Conservation (phyloP, 2,329 filamentous ascomycete species). For the Penicillium italicum region DNA sequence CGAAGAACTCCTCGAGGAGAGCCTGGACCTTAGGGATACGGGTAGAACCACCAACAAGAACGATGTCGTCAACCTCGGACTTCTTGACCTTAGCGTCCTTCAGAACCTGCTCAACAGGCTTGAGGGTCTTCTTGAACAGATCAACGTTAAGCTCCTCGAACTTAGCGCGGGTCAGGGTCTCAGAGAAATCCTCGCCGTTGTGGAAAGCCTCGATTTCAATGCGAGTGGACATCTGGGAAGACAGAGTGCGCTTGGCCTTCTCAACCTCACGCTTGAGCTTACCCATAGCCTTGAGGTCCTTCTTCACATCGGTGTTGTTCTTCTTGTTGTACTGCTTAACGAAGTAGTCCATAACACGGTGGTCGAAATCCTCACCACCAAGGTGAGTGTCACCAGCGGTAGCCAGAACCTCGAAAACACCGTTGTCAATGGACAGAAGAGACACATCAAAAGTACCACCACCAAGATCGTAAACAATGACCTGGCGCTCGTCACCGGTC, state of each 20-base stretch:
- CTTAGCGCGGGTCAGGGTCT: conserved; percentile 97
- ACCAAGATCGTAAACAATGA: conserved; percentile 90
- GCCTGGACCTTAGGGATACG: conserved; percentile 97
- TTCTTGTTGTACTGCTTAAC: conserved; percentile 99
- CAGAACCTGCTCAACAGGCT: conserved; percentile 97
- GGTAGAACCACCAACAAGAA: conserved; percentile 95
- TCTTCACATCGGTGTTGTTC: conserved; percentile 84
- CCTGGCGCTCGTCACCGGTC: conserved; percentile 77
- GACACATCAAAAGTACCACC: conserved; percentile 95
- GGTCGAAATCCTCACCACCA: conserved; percentile 98
- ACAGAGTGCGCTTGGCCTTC: conserved; percentile 98
- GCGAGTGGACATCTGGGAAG: conserved; percentile 85
- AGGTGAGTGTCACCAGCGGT: conserved; percentile 96
- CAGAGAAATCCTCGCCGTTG: conserved; percentile 95
- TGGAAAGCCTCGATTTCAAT: conserved; percentile 98
- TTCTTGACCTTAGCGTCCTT: conserved; percentile 99
- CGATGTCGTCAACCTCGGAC: conserved; percentile 90
- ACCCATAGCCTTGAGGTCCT: conserved; percentile 96
- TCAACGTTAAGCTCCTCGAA: conserved; percentile 99
- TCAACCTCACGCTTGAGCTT: conserved; percentile 99
- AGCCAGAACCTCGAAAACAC: conserved; percentile 90
- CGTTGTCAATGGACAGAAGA: conserved; percentile 83
- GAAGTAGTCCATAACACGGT: conserved; percentile 94
- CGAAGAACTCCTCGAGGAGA: conserved; percentile 94
- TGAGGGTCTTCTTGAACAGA: conserved; percentile 98